Evolutionary conservation across 768 basidiomycete genomes (phyloP), one percentile per base, ranked within the genome.

Genomic region (Collybiopsis luxurians): DNA sequence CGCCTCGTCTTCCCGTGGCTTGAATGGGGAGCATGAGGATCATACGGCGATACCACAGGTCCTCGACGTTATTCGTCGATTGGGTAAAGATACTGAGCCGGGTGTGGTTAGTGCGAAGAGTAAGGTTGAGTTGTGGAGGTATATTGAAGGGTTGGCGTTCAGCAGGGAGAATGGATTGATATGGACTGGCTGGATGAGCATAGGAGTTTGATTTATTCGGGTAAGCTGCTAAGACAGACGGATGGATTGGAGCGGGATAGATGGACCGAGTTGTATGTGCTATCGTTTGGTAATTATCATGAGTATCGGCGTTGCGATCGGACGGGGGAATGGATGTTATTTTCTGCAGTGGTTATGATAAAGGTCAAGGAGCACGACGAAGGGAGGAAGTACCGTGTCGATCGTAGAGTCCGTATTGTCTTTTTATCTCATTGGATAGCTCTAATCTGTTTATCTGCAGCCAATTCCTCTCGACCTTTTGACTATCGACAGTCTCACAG

Each of bases 271-370:
- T 78, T 96, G 9, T 90, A 87, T 60, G 89, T 96, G 7, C 77
- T 98, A 54, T 75, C 98, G 2, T 97, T 99, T 64, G 97, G 98
- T 70, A 94, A 98, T 65, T 98, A 98, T 63, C 71, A 94, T 93
- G 58, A 70, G 91, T 69, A 34, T 34, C 31, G 6, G 5, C 31
- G 5, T 13, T 34, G 31, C 13, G n/a, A n/a, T n/a, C n/a, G n/a
- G n/a, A n/a, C n/a, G n/a, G n/a, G n/a, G n/a, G n/a, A 34, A n/a
- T 42, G 74, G 34, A 68, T 30, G 13, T 17, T 46, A n/a, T n/a
- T 43, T 63, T 4, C 64, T n/a, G n/a, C 24, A 44, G 42, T 44
- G 5, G 42, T 44, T 44, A 6, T 44, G 42, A 44, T 17, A 5
- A 44, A 44, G 23, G n/a, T 44, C 17, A 34, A 34, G 31, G 31